phyloP scores from a whole-genome alignment of 257 asterid genomes.

The Linderniella brevidens region DNA sequence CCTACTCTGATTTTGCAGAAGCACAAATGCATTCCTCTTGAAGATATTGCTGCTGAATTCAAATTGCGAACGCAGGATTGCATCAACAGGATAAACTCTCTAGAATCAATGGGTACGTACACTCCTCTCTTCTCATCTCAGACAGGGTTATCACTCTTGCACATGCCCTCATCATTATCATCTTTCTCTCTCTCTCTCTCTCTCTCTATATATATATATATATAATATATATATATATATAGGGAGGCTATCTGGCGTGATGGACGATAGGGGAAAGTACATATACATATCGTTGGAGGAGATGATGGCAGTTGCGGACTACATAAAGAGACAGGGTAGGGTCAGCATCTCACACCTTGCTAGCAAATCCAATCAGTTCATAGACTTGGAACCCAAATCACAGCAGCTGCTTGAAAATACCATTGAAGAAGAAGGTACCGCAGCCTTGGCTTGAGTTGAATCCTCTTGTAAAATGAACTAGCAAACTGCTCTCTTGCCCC shows the following conservation, averaged over 20 bases:
- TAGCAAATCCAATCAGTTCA: slow-evolving; percentile 89
- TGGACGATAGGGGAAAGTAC: slow-evolving; percentile 97
- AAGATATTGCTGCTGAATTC: slow-evolving; percentile 96
- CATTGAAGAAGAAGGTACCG: too few species aligned
- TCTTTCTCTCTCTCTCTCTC: neutral
- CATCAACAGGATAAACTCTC: slow-evolving; percentile 63
- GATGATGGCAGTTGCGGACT: slow-evolving; percentile 95
- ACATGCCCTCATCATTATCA: neutral
- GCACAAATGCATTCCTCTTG: slow-evolving; percentile 87
- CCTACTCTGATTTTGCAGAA: slow-evolving; percentile 34
- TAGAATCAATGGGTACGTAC: slow-evolving; percentile 69
- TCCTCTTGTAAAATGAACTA: too few species aligned
- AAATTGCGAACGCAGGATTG: slow-evolving; percentile 98
- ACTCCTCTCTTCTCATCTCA: slow-evolving; percentile 5
- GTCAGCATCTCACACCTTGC: slow-evolving; percentile 94
- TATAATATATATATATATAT: slow-evolving; percentile 8
- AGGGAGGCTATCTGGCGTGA: slow-evolving; percentile 92
- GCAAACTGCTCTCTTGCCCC: too few species aligned
- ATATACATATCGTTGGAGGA: slow-evolving; percentile 84
- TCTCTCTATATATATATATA: neutral
- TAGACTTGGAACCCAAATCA: slow-evolving; percentile 76
- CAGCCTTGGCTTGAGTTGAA: too few species aligned
- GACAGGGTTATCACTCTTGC: neutral
- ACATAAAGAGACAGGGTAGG: slow-evolving; percentile 81
- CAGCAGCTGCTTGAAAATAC: slow-evolving; percentile 38